Conservation (phyloP, 495 filamentous ascomycete species). For the Penicillium nucicola region DNA sequence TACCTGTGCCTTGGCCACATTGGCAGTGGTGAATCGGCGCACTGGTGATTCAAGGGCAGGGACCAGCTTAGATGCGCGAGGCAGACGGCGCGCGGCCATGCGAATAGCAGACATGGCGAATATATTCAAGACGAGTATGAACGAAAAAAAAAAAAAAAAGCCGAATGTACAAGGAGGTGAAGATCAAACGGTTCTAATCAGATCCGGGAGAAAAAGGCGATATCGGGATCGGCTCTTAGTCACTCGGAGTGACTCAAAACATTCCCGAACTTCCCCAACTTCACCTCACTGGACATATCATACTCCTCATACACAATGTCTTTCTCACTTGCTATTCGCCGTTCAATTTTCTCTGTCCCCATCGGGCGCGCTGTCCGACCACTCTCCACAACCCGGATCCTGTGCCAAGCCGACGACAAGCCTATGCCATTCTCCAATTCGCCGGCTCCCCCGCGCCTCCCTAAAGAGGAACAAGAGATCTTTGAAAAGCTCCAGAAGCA, state of each 20-base stretch:
- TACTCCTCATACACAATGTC: constrained; percentile 12
- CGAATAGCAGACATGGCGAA: constrained; percentile 26
- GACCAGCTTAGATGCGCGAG: constrained; percentile 29
- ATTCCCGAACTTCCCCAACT: constrained; percentile 4
- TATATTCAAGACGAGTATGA: constrained; percentile 5
- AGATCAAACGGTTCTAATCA: not conserved
- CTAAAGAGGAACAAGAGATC: constrained; percentile 84
- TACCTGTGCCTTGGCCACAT: constrained; percentile 20
- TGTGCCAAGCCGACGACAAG: constrained; percentile 28
- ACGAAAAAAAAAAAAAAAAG: not conserved
- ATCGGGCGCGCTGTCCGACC: constrained; percentile 25
- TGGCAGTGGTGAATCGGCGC: constrained; percentile 33
- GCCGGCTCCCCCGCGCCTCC: constrained; percentile 79
- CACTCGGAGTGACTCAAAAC: constrained; percentile 20
- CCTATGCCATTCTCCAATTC: constrained; percentile 41
- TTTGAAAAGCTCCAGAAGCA: constrained; percentile 80
- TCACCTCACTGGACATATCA: constrained; percentile 1
- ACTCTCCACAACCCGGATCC: constrained; percentile 30
- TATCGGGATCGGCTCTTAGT: constrained; percentile 38
- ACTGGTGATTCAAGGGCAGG: constrained; percentile 34
- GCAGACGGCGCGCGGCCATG: constrained; percentile 39
- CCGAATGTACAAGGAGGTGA: not conserved
- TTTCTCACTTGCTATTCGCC: constrained; percentile 11
- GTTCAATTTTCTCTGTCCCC: constrained; percentile 15
- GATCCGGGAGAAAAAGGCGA: constrained; percentile 25